These are phyloP conservation scores for Hypoxylon sp. DNA, from an alignment of 2,329 filamentous ascomycete genomes.

Conservation along the genomic window DNA sequence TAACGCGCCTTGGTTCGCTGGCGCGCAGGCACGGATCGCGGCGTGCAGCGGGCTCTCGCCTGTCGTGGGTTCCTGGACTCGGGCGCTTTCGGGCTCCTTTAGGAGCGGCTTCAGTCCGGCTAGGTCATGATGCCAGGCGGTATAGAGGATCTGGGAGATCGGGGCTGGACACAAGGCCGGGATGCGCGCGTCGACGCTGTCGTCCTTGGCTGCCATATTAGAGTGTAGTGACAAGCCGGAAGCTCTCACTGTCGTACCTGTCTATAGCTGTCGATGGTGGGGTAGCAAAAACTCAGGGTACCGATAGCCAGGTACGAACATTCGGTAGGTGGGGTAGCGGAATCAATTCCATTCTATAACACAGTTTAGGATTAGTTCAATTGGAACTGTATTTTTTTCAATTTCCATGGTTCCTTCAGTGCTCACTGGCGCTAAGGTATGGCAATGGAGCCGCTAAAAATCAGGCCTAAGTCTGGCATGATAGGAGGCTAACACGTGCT, in stretches of 20 bases:
- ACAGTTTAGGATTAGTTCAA: conserved; percentile 4
- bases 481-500: conserved; percentile 40
- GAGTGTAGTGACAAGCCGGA: not conserved
- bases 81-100: conserved; percentile 73
- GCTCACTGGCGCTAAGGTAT: conserved; percentile 22
- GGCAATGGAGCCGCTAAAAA: conserved; percentile 25
- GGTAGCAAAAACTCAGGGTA: conserved; percentile 38
- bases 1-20: conserved; percentile 45
- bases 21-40: conserved; percentile 82
- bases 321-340: conserved; percentile 29
- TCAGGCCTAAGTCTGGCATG: conserved; percentile 21
- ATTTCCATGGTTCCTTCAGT: conserved; percentile 18
- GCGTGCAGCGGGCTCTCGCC: conserved; percentile 91
- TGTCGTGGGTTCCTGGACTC: conserved; percentile 86
- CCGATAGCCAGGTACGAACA: conserved; percentile 1
- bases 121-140: conserved; percentile 73
- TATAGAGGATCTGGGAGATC: conserved; percentile 66
- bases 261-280: conserved; percentile 23
- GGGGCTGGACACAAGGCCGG: conserved; percentile 66
- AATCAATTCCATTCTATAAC: conserved; percentile 21
- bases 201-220: conserved; percentile 53
- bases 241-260: conserved; percentile 9
- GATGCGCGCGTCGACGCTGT: conserved; percentile 68
- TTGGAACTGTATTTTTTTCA: conserved; percentile 34
- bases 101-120: conserved; percentile 78